Evolutionary conservation across 331 rosid species (phyloP), one percentile per base, ranked within the genome.

Genomic region (Ulmus americana): DNA sequence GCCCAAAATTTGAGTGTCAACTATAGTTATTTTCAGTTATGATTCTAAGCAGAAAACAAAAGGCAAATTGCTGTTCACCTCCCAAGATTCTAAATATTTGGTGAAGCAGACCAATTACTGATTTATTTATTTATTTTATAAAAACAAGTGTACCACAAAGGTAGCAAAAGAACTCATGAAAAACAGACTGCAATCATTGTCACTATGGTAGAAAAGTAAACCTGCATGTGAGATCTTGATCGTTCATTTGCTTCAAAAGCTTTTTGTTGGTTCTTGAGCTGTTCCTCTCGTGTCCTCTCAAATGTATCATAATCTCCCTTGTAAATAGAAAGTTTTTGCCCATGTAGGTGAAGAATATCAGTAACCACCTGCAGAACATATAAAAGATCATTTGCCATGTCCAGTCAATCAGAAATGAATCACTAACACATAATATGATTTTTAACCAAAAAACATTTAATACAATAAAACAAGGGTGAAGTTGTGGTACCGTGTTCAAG

Each of bases 191-290:
- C 61, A 6, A 22, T 66, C 54, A 18, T 5, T 45, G 13, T 64
- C 58, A 64, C 15, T 51, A 44, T 10, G 35, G 48, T 58, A 18
- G 7, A 46, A 55, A 61, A 40, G 57, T 44, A 67, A 59, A 92
- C 97, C 99, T 94, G 99, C 99, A 94, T 94, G 73, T 94, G 97
- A 58, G 89, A 39, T 79, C 99, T 79, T 61, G 95, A 49, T 5
- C 97, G 97, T 74, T 94, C 99, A 28, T 87, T 83, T 68, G 97
- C 80, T 77, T 94, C 99, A 53, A 87, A 38, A 76, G 99, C 99
- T 73, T 94, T 94, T 68, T 77, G 95, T 72, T 87, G 85, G 80
- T 94, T 94, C 77, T 94, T 94, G 63, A 94, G 64, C 71, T 82
- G 95, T 69, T 90, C 99, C 59, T 79, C 86, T 67, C 97, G 81